These are phyloP conservation scores for Chaetomium sp. DNA, from an alignment of 2,329 filamentous ascomycete species.

Conservation along the genomic window DNA sequence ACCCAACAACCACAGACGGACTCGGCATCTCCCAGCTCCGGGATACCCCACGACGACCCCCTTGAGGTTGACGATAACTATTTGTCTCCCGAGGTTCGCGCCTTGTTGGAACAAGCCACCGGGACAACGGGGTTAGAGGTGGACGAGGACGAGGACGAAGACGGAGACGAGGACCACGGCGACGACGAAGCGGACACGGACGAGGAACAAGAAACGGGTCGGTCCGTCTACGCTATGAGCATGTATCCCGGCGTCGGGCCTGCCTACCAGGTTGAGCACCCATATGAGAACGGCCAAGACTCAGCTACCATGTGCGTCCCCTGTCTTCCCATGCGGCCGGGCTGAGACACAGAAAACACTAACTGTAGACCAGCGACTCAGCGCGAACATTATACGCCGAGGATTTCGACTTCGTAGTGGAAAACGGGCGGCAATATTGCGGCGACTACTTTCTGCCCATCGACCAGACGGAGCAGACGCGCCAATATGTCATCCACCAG, in stretches of 20 bases:
- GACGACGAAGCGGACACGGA: slow-evolving; percentile 20
- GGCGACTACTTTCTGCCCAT: slow-evolving; percentile 62
- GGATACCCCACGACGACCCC: background rate
- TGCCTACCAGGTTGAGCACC: slow-evolving; percentile 30
- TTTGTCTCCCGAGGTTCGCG: slow-evolving; percentile 16
- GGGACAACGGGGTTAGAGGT: slow-evolving; percentile 22
- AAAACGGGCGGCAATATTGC: slow-evolving; percentile 61
- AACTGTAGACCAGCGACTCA: slow-evolving; percentile 36
- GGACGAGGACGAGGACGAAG: slow-evolving; percentile 24
- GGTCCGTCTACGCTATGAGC: slow-evolving; percentile 35
- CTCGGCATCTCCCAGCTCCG: background rate
- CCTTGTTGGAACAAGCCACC: background rate
- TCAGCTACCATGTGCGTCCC: slow-evolving; percentile 35
- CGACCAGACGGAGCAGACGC: slow-evolving; percentile 55
- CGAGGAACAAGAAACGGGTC: slow-evolving; percentile 11
- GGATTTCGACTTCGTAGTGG: slow-evolving; percentile 51
- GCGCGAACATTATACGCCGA: slow-evolving; percentile 41
- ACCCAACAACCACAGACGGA: slow-evolving; percentile 1
- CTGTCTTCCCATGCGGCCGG: background rate
- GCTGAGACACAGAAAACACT: slow-evolving; percentile 13
- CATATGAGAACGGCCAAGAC: slow-evolving; percentile 30
- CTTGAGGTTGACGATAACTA: slow-evolving; percentile 17
- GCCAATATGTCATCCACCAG: slow-evolving; percentile 41
- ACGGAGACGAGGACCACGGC: slow-evolving; percentile 4
- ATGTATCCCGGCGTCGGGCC: slow-evolving; percentile 32